Evolutionary conservation across 2,329 filamentous ascomycete species (phyloP).

Genomic region (Nectriaceae sp.): DNA sequence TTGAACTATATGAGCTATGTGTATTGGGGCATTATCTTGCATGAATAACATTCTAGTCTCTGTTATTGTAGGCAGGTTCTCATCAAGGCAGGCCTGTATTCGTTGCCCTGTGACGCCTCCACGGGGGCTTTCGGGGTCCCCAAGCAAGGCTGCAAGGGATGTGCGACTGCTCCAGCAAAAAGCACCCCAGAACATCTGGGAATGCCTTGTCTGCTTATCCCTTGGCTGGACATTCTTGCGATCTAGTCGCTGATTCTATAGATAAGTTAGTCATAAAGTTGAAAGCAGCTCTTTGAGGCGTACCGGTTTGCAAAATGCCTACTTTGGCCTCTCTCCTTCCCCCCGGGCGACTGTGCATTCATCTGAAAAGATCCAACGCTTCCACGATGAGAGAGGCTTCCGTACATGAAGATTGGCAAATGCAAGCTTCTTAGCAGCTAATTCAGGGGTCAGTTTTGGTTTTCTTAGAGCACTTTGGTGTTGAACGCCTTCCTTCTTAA

Average conservation of each 20-base stretch:
- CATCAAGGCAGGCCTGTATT: conserved; percentile 9
- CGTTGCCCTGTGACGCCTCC: conserved; percentile 6
- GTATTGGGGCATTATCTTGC: conserved; percentile 12
- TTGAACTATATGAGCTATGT: conserved; percentile 4
- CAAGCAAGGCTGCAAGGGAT: conserved; percentile 1
- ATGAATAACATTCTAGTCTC: conserved; percentile 8
- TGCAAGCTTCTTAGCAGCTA: conserved; percentile 1
- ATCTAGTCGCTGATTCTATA: conserved; percentile 3
- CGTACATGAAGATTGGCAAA: conserved; percentile 2
- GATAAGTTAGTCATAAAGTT: conserved; percentile 1
- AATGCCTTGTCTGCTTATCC: conserved; percentile 8
- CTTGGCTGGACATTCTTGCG: conserved; percentile 1
- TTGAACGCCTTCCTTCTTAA: conserved; percentile 8
- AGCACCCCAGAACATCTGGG: conserved; percentile 8
- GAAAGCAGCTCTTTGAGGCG: too few relatives aligned
- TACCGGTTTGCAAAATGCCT: conserved; percentile 1
- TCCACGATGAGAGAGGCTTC: not conserved
- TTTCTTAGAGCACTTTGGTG: conserved; percentile 2
- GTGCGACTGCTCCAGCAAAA: conserved; percentile 1
- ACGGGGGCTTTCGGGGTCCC: conserved; percentile 4
- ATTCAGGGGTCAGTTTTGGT: conserved; percentile 1
- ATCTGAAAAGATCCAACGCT: conserved; percentile 6
- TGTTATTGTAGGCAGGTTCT: conserved; percentile 11
- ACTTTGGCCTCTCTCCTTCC: conserved; percentile 1
- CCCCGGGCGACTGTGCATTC: conserved; percentile 2